Percentiles rank a stretch among this genome's conserved stretches.
phyloP scores from a whole-genome alignment of 805 yeast genomes.

The Naumovozyma castellii region DNA sequence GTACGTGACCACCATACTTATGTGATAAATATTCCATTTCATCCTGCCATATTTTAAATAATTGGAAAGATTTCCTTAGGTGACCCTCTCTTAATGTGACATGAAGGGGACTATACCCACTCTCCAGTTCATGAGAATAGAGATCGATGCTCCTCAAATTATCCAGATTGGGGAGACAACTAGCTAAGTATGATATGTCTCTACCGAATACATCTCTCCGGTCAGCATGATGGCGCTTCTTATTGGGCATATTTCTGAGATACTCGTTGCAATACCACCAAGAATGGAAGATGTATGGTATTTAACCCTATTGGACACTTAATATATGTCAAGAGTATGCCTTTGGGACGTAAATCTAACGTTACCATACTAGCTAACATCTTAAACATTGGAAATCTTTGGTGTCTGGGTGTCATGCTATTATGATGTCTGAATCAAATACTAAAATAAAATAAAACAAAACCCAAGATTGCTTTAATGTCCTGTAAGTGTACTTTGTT shows the following conservation, averaged over 20 bases:
- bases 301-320: no score
- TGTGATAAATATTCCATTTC: constrained; percentile 16
- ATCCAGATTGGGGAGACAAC: constrained; percentile 13
- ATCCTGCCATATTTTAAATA: constrained; percentile 23
- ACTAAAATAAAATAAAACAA: no score
- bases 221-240: constrained; percentile 5
- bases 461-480: no score
- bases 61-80: constrained; percentile 23
- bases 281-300: no score
- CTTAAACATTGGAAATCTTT: no score
- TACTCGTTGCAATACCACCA: no score
- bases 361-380: no score
- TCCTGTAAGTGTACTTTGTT: no score
- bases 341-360: no score
- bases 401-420: no score
- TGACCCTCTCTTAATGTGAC: constrained; percentile 37
- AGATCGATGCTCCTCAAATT: constrained; percentile 28
- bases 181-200: constrained; percentile 22
- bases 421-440: no score
- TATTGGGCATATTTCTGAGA: constrained; percentile 6
- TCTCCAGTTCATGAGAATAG: constrained; percentile 53
- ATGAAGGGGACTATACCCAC: constrained; percentile 76
- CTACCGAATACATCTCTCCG: constrained; percentile 64
- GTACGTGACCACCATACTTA: constrained; percentile 18
- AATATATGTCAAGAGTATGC: no score